Evolutionary conservation across 148 eudicot genomes (phyloP), one percentile per base, ranked within the genome.

Genomic region (Rhododendron simsii): DNA sequence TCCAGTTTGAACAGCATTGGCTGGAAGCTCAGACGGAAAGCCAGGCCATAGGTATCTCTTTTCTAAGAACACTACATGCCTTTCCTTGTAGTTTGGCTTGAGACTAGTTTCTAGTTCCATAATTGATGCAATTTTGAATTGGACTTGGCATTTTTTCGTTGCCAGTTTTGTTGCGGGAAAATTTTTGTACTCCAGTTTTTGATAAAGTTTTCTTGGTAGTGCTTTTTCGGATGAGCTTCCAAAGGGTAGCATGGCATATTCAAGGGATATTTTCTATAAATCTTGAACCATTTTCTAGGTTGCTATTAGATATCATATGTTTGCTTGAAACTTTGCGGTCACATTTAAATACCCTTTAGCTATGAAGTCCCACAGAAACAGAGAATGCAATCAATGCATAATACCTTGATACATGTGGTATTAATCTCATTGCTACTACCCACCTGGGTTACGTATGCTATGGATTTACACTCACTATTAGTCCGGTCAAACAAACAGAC

Each of bases 1-100:
- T 97, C 87, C 98, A 93, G 91, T 97, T 94, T 87, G 99, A 97
- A 89, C 99, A 97, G 92, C 99, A 97, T 85, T 97, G 95, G 96
- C 91, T 97, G 2, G 95, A 93, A 89, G 98, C 99, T 81, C 95
- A 95, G 89, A 95, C 98, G 35, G 96, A 95, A 65, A 96, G 96
- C 48, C 99, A 97, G 90, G 95, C 96, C 41, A 84, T 91, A 89
- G 96, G 99, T 97, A 93, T 55, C 37, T 2, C 20, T 71, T 80
- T 12, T 41, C 2, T 28, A 23, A 55, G 21, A 81, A 7, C 11
- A 2, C 47, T 75, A 8, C 1, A 35, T 37, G n/a, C 79, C 5
- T 75, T 37, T 41, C 41, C 50, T 50, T 16, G 35, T 39, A 14
- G 18, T 83, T 80, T 55, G 33, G 55, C 35, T 48, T 35, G 37